Conservation (phyloP, 2,329 filamentous ascomycete species). For the Plenodomus biglobosus region DNA sequence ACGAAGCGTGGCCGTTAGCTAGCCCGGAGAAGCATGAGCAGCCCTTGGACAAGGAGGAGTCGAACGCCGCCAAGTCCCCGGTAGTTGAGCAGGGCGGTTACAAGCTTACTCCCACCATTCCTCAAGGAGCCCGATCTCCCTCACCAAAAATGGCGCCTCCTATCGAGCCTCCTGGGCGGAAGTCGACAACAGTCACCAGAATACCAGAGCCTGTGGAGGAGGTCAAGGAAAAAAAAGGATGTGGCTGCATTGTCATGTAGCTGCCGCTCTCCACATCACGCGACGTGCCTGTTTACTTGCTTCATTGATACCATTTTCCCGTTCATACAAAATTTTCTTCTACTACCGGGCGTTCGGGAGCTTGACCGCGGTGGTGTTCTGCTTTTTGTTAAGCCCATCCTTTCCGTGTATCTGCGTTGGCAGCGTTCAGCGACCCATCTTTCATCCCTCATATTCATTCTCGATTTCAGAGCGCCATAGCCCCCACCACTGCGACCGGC, state of each 20-base stretch:
- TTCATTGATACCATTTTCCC: constrained; percentile 18
- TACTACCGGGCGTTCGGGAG: constrained; percentile 26
- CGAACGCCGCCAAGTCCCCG: constrained; percentile 30
- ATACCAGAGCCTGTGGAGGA: constrained; percentile 59
- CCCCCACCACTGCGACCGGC: neutral
- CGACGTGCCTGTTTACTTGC: constrained; percentile 32
- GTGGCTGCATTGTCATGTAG: constrained; percentile 76
- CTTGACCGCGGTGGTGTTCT: constrained; percentile 9
- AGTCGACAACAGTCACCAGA: constrained; percentile 47
- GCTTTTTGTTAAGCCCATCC: constrained; percentile 10
- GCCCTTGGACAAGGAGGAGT: constrained; percentile 27
- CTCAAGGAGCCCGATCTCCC: constrained; percentile 32
- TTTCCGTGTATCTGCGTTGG: constrained; percentile 24
- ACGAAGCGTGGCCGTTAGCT: constrained; percentile 40
- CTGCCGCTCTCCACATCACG: constrained; percentile 16
- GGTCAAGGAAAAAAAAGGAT: constrained; percentile 62
- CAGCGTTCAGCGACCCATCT: constrained; percentile 41
- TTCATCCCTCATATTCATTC: constrained; percentile 1
- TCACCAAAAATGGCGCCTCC: constrained; percentile 30
- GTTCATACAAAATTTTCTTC: constrained; percentile 28
- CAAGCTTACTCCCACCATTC: constrained; percentile 52
- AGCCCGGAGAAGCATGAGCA: constrained; percentile 32
- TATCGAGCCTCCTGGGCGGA: constrained; percentile 32
- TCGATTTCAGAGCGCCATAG: neutral
- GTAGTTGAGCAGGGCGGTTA: constrained; percentile 49